Evolutionary conservation across 2,329 filamentous ascomycete species (phyloP).

Genomic region (Pyricularia grisea): DNA sequence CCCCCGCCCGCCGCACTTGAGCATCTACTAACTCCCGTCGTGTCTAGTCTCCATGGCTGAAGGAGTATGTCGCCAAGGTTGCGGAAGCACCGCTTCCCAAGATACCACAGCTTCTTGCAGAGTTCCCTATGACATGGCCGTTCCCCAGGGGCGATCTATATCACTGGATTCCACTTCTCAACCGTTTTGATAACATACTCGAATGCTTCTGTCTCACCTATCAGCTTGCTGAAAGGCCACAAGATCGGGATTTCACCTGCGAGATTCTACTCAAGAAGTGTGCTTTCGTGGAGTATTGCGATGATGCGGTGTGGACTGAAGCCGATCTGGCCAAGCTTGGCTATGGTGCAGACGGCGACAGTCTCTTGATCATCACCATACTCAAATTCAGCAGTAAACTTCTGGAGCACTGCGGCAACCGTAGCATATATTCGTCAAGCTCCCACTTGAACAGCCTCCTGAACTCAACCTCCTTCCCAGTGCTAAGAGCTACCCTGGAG

Average conservation of each 20-base stretch:
- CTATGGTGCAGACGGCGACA: slow-evolving; percentile 67
- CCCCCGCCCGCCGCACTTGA: slow-evolving; percentile 1
- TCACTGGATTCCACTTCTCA: slow-evolving; percentile 92
- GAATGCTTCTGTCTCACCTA: slow-evolving; percentile 76
- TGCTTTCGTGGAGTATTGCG: slow-evolving; percentile 39
- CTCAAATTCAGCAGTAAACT: slow-evolving; percentile 81
- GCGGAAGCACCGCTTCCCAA: slow-evolving; percentile 62
- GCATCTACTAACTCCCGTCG: slow-evolving; percentile 1
- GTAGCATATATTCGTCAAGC: slow-evolving; percentile 93
- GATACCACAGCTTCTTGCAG: slow-evolving; percentile 65
- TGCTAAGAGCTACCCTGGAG: slow-evolving; percentile 70
- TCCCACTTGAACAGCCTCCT: slow-evolving; percentile 80
- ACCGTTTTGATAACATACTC: slow-evolving; percentile 85
- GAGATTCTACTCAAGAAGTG: slow-evolving; percentile 53
- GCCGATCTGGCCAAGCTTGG: slow-evolving; percentile 47
- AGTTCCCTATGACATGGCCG: slow-evolving; percentile 85
- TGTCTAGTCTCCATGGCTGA: slow-evolving; percentile 74
- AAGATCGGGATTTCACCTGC: slow-evolving; percentile 64
- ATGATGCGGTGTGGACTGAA: slow-evolving; percentile 35
- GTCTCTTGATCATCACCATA: slow-evolving; percentile 67
- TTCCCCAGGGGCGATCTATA: slow-evolving; percentile 94
- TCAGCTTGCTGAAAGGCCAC: slow-evolving; percentile 69
- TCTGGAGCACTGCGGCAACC: slow-evolving; percentile 90
- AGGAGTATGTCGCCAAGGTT: slow-evolving; percentile 66
- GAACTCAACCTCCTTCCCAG: slow-evolving; percentile 71